Evolutionary conservation across 106 monocot species (phyloP), one percentile per base, ranked within the genome.

Genomic region (Apostasia ramifera): DNA sequence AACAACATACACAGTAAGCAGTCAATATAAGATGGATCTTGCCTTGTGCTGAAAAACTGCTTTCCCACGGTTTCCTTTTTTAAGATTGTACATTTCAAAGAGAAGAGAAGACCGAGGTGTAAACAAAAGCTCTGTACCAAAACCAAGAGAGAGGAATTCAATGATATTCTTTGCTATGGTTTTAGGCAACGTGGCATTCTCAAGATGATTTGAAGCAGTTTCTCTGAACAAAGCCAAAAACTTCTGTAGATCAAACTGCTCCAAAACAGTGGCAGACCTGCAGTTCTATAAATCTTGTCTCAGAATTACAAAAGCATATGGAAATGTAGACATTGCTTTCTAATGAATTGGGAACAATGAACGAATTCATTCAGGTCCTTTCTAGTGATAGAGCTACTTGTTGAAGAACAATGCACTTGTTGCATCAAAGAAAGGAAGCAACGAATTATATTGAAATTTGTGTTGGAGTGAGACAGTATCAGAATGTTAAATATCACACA

Each of bases 1-100:
- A 26, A 26, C 26, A 26, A 26, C 26, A 26, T 26, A 26, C 26
- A 26, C 26, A 26, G 26, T 26, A 4, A 61, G 52, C 53, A 55
- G 69, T 15, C 40, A 45, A 14, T 51, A 67, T 37, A 69, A 59
- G 11, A 74, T 15, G 55, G 13, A 46, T 67, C 77, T 83, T 90
- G 73, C 98, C 90, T 98, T 87, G 44, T 90, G 92, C 13, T 81
- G 80, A 63, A 92, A 86, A 39, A 87, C 70, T 59, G 85, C 92
- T 81, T 98, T 98, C 53, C 79, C 70, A 66, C 92, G 84, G 54
- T 74, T 69, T 4, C 73, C 76, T 55, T 80, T 83, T 67, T 73
- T 77, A 49, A 78, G 68, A 69, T 90, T 62, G 40, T 85, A 90
- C 9, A 75, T 48, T 62, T 98, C 98, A 56, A 93, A 0, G 11